These are phyloP conservation scores for Apiospora marii DNA, from an alignment of 2,329 filamentous ascomycete genomes.

Conservation along the genomic window DNA sequence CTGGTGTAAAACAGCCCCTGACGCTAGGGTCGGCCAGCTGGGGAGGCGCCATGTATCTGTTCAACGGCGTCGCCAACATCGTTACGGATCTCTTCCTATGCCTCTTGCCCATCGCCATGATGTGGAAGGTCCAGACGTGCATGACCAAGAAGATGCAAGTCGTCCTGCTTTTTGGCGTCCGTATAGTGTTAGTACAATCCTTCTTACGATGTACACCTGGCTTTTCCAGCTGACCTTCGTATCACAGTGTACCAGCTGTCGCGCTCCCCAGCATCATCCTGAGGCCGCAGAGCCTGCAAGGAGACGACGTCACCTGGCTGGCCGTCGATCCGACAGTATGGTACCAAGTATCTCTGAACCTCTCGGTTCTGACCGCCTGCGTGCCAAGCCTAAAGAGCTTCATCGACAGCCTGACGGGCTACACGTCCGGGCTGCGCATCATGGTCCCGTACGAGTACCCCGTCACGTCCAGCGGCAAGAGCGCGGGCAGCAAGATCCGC, in stretches of 20 bases:
- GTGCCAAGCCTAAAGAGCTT: conserved; percentile 32
- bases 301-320: conserved; percentile 27
- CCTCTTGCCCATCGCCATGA: conserved; percentile 30
- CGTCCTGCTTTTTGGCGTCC: conserved; percentile 22
- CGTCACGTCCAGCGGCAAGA: not conserved
- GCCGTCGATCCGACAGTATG: conserved; percentile 24
- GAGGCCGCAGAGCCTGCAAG: not conserved
- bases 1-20: not conserved
- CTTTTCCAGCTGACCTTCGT: not conserved
- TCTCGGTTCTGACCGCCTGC: conserved; percentile 33
- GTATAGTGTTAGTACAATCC: conserved; percentile 2
- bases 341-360: conserved; percentile 26
- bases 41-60: conserved; percentile 1
- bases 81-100: conserved; percentile 29
- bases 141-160: conserved; percentile 26
- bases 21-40: not conserved
- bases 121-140: conserved; percentile 29
- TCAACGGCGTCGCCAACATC: conserved; percentile 18
- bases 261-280: not conserved
- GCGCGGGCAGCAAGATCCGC: not conserved
- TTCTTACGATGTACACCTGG: not conserved
- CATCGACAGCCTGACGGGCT: conserved; percentile 26
- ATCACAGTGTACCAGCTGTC: conserved; percentile 3
- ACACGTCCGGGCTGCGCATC: not conserved
- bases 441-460: not conserved